Percentiles rank a stretch among this genome's conserved stretches.
These are phyloP conservation scores for Lyophyllum atratum DNA, from an alignment of 768 basidiomycete species.

Conservation along the genomic window DNA sequence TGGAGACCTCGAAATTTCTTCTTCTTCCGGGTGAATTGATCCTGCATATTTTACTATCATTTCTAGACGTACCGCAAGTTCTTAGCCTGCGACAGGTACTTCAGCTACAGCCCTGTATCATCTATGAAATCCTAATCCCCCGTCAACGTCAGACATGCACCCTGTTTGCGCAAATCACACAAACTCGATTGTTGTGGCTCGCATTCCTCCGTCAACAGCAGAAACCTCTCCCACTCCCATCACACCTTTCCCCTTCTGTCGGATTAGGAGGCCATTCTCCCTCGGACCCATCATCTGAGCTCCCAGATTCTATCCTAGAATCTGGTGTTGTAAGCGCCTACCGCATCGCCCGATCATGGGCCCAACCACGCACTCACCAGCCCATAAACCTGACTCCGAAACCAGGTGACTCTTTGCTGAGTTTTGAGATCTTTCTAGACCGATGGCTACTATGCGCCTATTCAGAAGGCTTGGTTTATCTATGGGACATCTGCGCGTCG, in stretches of 20 bases:
- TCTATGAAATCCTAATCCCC: background rate
- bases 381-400: conserved; percentile 6
- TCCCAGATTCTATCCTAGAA: conserved; percentile 3
- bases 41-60: background rate
- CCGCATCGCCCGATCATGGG: conserved; percentile 13
- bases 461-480: conserved; percentile 38
- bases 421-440: conserved; percentile 43
- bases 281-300: background rate
- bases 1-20: background rate
- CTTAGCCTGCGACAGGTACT: conserved; percentile 9
- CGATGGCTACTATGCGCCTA: conserved; percentile 50
- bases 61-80: background rate
- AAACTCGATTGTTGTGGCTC: background rate
- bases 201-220: background rate
- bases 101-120: background rate
- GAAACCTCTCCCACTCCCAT: background rate
- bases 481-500: conserved; percentile 40
- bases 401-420: conserved; percentile 25
- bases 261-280: background rate
- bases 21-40: conserved; percentile 2
- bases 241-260: background rate
- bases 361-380: conserved; percentile 4
- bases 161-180: background rate
- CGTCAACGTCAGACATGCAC: conserved; percentile 1
- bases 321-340: conserved; percentile 1